Conservation (phyloP, 2,329 filamentous ascomycete genomes). For the Eurotiales sp. region DNA sequence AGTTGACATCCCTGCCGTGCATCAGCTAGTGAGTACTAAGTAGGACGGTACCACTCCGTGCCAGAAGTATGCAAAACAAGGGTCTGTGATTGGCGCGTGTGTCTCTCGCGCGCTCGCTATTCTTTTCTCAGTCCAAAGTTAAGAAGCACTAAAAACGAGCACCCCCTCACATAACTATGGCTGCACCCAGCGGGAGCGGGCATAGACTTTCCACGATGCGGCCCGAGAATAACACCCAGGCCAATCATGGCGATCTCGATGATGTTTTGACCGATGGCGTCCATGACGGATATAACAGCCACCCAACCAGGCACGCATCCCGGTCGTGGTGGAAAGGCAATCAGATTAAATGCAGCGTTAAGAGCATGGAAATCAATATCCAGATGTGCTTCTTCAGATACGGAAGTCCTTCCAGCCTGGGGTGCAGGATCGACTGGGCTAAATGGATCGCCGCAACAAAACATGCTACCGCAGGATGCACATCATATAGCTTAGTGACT, state of each 20-base stretch:
- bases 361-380: neutral
- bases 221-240: neutral
- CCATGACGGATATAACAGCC: conserved; percentile 1
- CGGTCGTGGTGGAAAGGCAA: no score
- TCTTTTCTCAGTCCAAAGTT: neutral
- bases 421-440: conserved; percentile 11
- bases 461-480: neutral
- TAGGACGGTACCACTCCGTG: neutral
- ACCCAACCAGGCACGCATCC: conserved; percentile 8
- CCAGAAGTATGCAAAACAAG: neutral
- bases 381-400: conserved; percentile 2
- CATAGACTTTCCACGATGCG: neutral
- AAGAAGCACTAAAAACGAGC: neutral
- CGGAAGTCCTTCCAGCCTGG: no score
- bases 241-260: neutral
- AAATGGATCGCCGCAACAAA: conserved; percentile 8
- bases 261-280: no score
- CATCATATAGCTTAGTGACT: neutral
- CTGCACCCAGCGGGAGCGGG: neutral
- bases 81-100: neutral
- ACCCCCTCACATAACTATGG: neutral
- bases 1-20: conserved; percentile 3
- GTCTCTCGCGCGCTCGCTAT: neutral
- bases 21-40: neutral
- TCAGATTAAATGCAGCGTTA: neutral